Base-by-base conservation (phyloP, 163 green algal species). In the Coccomyxa subellipsoidea region DNA sequence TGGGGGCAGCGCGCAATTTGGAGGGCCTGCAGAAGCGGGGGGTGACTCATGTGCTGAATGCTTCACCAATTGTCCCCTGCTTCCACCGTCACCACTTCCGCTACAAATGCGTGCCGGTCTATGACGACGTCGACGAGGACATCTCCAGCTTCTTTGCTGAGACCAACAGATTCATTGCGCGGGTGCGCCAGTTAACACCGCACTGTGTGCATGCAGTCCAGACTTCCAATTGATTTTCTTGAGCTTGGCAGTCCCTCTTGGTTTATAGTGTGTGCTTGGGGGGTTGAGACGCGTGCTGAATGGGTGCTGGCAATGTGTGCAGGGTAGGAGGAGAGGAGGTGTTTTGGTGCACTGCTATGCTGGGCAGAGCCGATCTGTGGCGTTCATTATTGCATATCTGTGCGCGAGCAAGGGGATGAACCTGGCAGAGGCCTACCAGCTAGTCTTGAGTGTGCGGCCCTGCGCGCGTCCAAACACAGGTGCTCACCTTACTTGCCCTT, bases 21-120 rank as follows among this genome's bases (percentile, higher is more conserved):
- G 89, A 92, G 10, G 91, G 87, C 0, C 86, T 99, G 77, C 54
- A 85, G 18, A 84, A 91, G 76, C 76, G 87, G 18, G 91, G 92
- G 75, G 95, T 99, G 83, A 98, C 92, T 9, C 95, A 98, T 80
- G 91, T 99, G 10, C 76, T 99, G 0, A 99, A 99, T 54, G 88
- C 86, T 2, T 85, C 82, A 8, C 88, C 89, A 23, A 73, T 88
- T 0, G 85, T 93, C 69, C 88, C 89, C 23, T 90, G 87, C 81
- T 91, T 89, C 76, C 84, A 88, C 54, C 69, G 80, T 21, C 8
- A 18, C 7, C 76, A 39, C n/a, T 70, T 79, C 35, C 25, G 29
- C 31, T 80, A 76, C 34, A 76, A 76, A 36, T 69, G 80, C 23
- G 80, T 87, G 54, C 53, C 72, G 4, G 81, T 88, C 38, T 85